phyloP scores from a whole-genome alignment of 169 alveolate genomes.

The Plasmodium fragile region DNA sequence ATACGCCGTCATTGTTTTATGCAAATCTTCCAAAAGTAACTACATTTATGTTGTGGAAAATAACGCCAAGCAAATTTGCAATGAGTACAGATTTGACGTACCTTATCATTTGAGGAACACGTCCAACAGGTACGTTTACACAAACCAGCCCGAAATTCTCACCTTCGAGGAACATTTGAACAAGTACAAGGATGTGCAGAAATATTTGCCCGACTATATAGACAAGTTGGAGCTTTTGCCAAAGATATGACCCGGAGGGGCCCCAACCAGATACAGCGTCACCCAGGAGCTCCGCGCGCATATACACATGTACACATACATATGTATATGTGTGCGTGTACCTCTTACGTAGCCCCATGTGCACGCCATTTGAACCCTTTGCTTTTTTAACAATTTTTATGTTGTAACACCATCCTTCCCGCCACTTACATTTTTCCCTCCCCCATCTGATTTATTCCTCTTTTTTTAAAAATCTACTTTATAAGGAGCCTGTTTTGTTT shows the following conservation, averaged over 20 bases:
- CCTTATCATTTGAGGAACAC: constrained; percentile 69
- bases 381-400: background rate
- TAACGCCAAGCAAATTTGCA: constrained; percentile 62
- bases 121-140: constrained; percentile 53
- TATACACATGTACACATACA: background rate
- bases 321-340: background rate
- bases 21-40: constrained; percentile 72
- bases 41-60: constrained; percentile 62
- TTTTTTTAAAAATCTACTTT: constrained; percentile 2
- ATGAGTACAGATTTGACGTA: constrained; percentile 49
- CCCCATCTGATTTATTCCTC: background rate
- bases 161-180: constrained; percentile 61
- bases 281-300: background rate
- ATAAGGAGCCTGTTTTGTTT: background rate
- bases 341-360: background rate
- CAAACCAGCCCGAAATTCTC: constrained; percentile 73
- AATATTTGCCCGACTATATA: constrained; percentile 51
- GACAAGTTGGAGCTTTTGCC: constrained; percentile 60
- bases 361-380: background rate
- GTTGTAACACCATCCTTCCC: background rate
- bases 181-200: constrained; percentile 58
- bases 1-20: constrained; percentile 71
- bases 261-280: background rate
- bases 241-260: constrained; percentile 7
- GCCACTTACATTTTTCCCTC: background rate